Conservation (phyloP, 2,329 filamentous ascomycete species). For the Ophiostoma angusticollis region DNA sequence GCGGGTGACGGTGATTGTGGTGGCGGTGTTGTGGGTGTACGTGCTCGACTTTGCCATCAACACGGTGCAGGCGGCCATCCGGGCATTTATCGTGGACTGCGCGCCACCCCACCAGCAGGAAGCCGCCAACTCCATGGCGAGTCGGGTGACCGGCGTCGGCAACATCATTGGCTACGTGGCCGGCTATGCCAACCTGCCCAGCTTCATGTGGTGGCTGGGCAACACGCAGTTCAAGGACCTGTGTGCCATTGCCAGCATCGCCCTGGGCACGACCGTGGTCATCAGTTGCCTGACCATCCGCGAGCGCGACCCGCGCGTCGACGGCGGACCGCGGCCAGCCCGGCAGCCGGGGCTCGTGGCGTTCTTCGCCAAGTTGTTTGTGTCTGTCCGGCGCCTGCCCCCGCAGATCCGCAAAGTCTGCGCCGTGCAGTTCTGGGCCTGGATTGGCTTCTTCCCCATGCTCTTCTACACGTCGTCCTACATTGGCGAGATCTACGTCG, state of each 20-base stretch:
- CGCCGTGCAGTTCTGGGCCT: constrained; percentile 70
- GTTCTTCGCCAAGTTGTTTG: constrained; percentile 70
- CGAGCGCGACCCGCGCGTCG: constrained; percentile 69
- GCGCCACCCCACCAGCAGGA: constrained; percentile 89
- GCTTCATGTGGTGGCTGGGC: constrained; percentile 65
- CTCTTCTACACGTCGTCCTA: constrained; percentile 93
- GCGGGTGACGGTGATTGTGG: constrained; percentile 54
- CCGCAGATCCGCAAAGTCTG: constrained; percentile 75
- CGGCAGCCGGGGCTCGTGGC: constrained; percentile 52
- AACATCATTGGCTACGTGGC: constrained; percentile 86
- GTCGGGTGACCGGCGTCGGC: constrained; percentile 70
- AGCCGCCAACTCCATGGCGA: constrained; percentile 86
- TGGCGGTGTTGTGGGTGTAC: constrained; percentile 79
- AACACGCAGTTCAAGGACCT: constrained; percentile 87
- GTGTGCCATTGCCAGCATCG: constrained; percentile 69
- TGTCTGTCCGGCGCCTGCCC: constrained; percentile 64
- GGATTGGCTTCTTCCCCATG: constrained; percentile 93
- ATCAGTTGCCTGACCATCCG: constrained; percentile 57
- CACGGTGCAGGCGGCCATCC: constrained; percentile 82
- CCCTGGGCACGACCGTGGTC: constrained; percentile 54
- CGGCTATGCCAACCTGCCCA: constrained; percentile 69
- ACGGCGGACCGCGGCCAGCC: constrained; percentile 47
- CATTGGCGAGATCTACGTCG: constrained; percentile 82
- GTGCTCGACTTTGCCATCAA: constrained; percentile 91
- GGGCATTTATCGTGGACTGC: constrained; percentile 88